Percentiles rank a stretch among this genome's conserved stretches.
phyloP scores from a whole-genome alignment of 768 basidiomycete genomes.

The Mycena latifolia region DNA sequence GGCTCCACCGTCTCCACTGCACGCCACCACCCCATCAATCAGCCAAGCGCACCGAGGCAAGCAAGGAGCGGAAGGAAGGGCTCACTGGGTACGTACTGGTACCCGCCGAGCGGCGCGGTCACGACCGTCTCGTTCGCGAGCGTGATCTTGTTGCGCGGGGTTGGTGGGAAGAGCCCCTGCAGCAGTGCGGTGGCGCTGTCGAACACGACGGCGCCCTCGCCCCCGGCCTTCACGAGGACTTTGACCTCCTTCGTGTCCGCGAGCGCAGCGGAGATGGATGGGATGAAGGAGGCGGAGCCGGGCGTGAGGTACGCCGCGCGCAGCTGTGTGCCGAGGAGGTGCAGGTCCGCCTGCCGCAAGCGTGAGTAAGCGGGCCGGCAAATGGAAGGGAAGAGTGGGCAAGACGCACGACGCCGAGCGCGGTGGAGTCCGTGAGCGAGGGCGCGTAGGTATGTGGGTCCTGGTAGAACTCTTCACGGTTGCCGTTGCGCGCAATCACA shows the following conservation, averaged over 20 bases:
- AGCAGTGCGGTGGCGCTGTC: slow-evolving; percentile 88
- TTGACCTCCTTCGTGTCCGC: slow-evolving; percentile 82
- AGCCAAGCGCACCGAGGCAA: not conserved
- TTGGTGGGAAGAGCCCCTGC: slow-evolving; percentile 90
- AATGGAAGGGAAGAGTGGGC: too few relatives aligned
- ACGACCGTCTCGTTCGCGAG: slow-evolving; percentile 85
- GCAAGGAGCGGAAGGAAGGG: slow-evolving; percentile 21
- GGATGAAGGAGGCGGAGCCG: slow-evolving; percentile 76
- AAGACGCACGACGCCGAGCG: slow-evolving; percentile 36
- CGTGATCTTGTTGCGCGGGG: slow-evolving; percentile 73
- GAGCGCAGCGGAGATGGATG: slow-evolving; percentile 73
- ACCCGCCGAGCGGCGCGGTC: slow-evolving; percentile 81
- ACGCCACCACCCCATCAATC: not conserved
- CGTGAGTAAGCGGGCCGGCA: slow-evolving; percentile 58
- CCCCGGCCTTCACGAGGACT: slow-evolving; percentile 85
- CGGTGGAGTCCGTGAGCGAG: slow-evolving; percentile 41
- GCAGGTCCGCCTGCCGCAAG: slow-evolving; percentile 76
- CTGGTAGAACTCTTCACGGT: slow-evolving; percentile 77
- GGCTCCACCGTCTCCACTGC: slow-evolving; percentile 88
- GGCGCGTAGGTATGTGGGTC: slow-evolving; percentile 77
- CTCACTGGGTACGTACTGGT: slow-evolving; percentile 88
- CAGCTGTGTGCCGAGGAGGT: slow-evolving; percentile 71
- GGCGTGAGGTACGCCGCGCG: slow-evolving; percentile 76
- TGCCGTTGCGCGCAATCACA: slow-evolving; percentile 84
- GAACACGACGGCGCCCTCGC: slow-evolving; percentile 87